Conservation (phyloP, 768 basidiomycete genomes). For the Podaxis sp. region DNA sequence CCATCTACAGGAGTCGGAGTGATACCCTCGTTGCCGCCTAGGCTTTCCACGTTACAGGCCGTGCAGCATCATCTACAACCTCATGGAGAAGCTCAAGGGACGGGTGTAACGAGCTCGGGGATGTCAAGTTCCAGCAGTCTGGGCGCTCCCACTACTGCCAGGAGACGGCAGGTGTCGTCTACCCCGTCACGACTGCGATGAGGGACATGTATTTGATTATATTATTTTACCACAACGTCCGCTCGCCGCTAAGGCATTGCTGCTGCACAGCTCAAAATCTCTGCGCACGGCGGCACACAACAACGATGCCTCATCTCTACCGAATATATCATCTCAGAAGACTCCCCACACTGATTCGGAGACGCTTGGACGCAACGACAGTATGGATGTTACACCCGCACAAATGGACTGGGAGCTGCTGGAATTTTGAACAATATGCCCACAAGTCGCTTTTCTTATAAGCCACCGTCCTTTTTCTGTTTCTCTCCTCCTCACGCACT, state of each 20-base stretch:
- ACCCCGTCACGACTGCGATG: not conserved
- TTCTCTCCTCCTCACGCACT: too few relatives aligned
- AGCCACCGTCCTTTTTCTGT: too few relatives aligned
- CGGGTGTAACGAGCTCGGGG: not conserved
- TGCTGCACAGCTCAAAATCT: not conserved
- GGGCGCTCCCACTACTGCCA: not conserved
- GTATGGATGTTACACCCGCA: too few relatives aligned
- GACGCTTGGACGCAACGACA: conserved; percentile 12
- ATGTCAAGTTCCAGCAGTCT: not conserved
- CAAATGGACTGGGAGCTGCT: too few relatives aligned
- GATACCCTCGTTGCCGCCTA: not conserved
- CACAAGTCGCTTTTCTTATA: too few relatives aligned
- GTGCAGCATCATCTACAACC: conserved; percentile 1
- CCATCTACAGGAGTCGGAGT: not conserved
- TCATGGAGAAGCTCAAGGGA: not conserved
- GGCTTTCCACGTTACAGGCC: not conserved
- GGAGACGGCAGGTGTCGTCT: not conserved
- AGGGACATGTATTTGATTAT: not conserved
- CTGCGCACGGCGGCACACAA: not conserved
- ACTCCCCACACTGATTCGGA: too few relatives aligned
- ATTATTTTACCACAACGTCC: not conserved
- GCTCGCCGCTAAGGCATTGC: not conserved
- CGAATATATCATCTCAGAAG: too few relatives aligned
- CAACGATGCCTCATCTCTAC: not conserved
- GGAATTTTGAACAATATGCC: too few relatives aligned